Evolutionary conservation across 176 grass and related monocot species (phyloP).

Genomic region (Carex pumila): DNA sequence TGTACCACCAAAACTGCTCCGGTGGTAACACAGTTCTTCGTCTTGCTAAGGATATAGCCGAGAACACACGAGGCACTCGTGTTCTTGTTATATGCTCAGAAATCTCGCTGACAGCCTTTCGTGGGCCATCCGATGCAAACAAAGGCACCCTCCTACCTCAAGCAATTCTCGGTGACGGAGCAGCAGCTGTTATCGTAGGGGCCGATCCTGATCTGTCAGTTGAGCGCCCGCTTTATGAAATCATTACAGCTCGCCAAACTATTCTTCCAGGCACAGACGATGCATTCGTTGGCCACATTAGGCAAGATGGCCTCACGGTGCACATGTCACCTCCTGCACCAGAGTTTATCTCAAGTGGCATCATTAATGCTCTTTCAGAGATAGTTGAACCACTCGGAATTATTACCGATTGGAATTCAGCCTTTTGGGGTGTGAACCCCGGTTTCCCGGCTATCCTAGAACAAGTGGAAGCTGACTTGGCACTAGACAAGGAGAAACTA

Average conservation of each 20-base stretch:
- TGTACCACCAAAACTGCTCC: slow-evolving; percentile 10
- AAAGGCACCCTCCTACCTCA: background rate
- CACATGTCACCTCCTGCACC: background rate
- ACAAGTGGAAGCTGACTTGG: background rate
- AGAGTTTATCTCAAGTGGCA: background rate
- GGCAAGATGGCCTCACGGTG: background rate
- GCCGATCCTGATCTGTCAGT: background rate
- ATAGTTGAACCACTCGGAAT: background rate
- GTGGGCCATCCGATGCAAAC: background rate
- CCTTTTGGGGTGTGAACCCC: slow-evolving; percentile 5
- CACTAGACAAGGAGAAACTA: background rate
- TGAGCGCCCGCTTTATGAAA: slow-evolving; percentile 2
- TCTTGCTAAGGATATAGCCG: slow-evolving; percentile 10
- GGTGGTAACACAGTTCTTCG: slow-evolving; percentile 9
- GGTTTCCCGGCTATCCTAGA: background rate
- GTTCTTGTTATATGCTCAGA: slow-evolving; percentile 12
- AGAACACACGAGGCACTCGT: slow-evolving; percentile 4
- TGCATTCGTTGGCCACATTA: background rate
- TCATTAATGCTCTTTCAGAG: background rate
- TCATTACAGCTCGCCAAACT: background rate
- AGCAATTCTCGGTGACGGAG: background rate
- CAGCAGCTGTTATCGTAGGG: background rate
- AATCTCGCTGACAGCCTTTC: background rate
- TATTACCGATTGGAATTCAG: slow-evolving; percentile 4
- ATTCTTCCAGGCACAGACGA: background rate